Evolutionary conservation across 2,329 filamentous ascomycete genomes (phyloP).

Genomic region (Sporothrix pseudoabietina): DNA sequence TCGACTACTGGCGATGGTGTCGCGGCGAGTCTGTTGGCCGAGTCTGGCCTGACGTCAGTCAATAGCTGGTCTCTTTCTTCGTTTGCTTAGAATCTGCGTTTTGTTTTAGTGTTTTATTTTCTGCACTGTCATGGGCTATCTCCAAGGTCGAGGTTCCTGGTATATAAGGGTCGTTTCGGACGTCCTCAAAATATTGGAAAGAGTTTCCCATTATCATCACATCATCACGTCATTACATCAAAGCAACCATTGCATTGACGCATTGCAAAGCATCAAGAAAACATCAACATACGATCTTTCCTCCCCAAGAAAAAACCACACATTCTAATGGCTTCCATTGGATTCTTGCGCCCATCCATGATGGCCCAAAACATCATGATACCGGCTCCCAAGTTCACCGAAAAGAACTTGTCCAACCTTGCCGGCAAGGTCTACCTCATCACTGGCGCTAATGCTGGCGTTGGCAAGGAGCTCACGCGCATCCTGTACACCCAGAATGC

Average conservation of each 20-base stretch:
- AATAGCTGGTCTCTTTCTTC: neutral
- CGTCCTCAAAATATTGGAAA: neutral
- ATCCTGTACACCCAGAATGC: slow-evolving; percentile 55
- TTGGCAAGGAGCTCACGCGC: slow-evolving; percentile 52
- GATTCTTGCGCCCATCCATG: slow-evolving; percentile 21
- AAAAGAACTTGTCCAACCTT: slow-evolving; percentile 40
- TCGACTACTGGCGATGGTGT: neutral
- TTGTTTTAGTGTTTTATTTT: neutral
- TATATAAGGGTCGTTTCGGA: neutral
- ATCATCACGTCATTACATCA: neutral
- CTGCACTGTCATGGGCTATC: neutral
- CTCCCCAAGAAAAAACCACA: neutral
- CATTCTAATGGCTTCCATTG: slow-evolving; percentile 22
- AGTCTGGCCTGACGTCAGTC: slow-evolving; percentile 16
- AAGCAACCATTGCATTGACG: neutral
- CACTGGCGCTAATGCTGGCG: slow-evolving; percentile 43
- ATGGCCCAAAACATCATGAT: slow-evolving; percentile 38
- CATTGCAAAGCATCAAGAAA: neutral
- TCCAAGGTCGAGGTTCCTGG: neutral
- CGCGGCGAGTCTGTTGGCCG: slow-evolving; percentile 18
- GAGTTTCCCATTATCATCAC: neutral
- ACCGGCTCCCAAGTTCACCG: slow-evolving; percentile 40
- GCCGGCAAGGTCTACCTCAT: slow-evolving; percentile 49
- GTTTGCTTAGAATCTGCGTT: neutral
- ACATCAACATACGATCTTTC: neutral